Evolutionary conservation across 208 protist species (phyloP).

Genomic region (Porcisia deanei): DNA sequence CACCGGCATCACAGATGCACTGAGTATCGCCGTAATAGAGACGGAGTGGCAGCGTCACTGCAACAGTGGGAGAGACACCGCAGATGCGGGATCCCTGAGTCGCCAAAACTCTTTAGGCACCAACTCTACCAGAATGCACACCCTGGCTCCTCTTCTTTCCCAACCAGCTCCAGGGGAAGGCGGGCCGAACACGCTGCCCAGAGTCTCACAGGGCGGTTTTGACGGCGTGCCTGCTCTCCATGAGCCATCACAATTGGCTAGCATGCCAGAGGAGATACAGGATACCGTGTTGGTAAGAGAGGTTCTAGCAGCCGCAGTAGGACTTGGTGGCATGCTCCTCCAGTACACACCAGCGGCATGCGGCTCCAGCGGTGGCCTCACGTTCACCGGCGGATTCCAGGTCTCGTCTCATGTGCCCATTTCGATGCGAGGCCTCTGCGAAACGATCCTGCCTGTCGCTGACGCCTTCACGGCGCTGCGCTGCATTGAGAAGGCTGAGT

Average conservation of each 20-base stretch:
- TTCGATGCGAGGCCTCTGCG: constrained; percentile 70
- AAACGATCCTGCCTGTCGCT: constrained; percentile 72
- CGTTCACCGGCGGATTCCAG: constrained; percentile 39
- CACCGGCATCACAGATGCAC: constrained; percentile 71
- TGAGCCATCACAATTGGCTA: constrained; percentile 46
- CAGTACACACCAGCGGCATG: constrained; percentile 5
- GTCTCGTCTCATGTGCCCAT: constrained; percentile 56
- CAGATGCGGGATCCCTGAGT: background rate
- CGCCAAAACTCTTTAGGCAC: background rate
- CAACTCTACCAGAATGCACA: background rate
- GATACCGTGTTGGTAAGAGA: constrained; percentile 66
- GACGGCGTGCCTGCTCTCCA: constrained; percentile 9
- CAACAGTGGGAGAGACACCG: background rate
- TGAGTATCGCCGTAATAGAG: constrained; percentile 80
- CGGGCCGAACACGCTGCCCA: background rate
- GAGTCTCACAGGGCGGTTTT: background rate
- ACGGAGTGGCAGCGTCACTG: constrained; percentile 73
- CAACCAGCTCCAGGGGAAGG: background rate
- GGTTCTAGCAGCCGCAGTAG: constrained; percentile 68
- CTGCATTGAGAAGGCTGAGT: constrained; percentile 70
- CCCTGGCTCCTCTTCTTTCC: constrained; percentile 20
- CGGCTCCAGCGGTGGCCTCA: background rate
- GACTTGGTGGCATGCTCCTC: constrained; percentile 58
- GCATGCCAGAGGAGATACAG: constrained; percentile 82
- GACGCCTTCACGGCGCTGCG: constrained; percentile 78